These are phyloP conservation scores for Stylosanthes scabra DNA, from an alignment of 331 rosid genomes.

Conservation along the genomic window DNA sequence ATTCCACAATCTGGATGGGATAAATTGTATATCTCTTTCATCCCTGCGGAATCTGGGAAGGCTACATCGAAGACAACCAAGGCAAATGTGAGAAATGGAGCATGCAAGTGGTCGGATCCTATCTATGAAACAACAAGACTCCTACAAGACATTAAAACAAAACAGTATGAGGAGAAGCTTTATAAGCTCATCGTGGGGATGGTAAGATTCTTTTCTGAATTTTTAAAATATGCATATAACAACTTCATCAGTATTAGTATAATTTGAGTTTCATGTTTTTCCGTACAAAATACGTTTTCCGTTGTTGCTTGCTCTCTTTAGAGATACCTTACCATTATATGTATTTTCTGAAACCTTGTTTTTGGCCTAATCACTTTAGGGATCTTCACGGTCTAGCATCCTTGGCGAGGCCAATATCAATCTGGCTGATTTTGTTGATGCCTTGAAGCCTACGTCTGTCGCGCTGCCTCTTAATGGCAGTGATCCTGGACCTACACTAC, in stretches of 20 bases:
- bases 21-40: constrained; percentile 84
- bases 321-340: constrained; percentile 18
- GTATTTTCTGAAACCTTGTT: constrained; percentile 35
- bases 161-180: constrained; percentile 85
- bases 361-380: constrained; percentile 63
- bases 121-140: constrained; percentile 98
- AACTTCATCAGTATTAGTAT: constrained; percentile 5
- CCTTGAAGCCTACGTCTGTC: constrained; percentile 81
- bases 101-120: constrained; percentile 99
- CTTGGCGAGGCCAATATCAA: constrained; percentile 91
- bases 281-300: constrained; percentile 15
- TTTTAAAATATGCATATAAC: too few relatives aligned
- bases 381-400: constrained; percentile 93
- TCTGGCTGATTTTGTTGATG: constrained; percentile 94
- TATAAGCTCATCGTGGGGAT: constrained; percentile 90
- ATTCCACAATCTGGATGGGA: constrained; percentile 99
- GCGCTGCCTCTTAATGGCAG: constrained; percentile 82
- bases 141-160: constrained; percentile 88
- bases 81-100: constrained; percentile 96
- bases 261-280: constrained; percentile 28
- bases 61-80: constrained; percentile 90
- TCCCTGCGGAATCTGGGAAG: constrained; percentile 92
- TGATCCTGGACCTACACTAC: constrained; percentile 81
- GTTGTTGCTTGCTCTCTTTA: constrained; percentile 31
- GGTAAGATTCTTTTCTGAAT: constrained; percentile 59